phyloP scores from a whole-genome alignment of 2,329 filamentous ascomycete genomes.

The Xylaria sp. region DNA sequence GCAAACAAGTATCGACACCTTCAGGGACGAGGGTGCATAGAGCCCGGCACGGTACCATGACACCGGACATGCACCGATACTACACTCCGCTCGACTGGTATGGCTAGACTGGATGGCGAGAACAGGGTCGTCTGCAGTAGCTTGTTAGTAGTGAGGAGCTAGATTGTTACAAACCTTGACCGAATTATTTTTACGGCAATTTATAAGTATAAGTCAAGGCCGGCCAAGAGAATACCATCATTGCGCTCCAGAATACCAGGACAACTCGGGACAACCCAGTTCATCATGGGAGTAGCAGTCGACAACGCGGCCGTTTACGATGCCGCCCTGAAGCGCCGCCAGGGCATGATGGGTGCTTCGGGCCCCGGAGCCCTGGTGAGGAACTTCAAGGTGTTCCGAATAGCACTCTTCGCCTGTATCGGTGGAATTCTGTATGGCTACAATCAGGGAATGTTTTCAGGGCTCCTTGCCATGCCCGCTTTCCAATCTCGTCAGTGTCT shows the following conservation, averaged over 20 bases:
- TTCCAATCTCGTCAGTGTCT: conserved; percentile 60
- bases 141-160: background rate
- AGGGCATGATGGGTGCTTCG: conserved; percentile 55
- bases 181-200: background rate
- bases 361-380: conserved; percentile 61
- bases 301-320: conserved; percentile 52
- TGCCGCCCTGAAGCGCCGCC: conserved; percentile 55
- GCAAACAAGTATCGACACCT: background rate
- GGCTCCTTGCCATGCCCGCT: conserved; percentile 68
- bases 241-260: background rate
- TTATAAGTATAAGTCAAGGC: background rate
- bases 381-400: conserved; percentile 69
- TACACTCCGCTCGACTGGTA: conserved; percentile 15
- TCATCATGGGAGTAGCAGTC: conserved; percentile 37
- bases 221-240: background rate
- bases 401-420: conserved; percentile 70
- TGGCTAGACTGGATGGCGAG: conserved; percentile 23
- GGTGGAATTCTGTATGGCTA: conserved; percentile 74
- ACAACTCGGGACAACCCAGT: background rate
- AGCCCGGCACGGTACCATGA: conserved; percentile 15
- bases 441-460: conserved; percentile 81
- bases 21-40: background rate
- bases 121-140: background rate
- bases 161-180: background rate
- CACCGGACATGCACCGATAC: conserved; percentile 10